Conservation (phyloP, 2,329 filamentous ascomycete species). For the Fusarium falciforme region DNA sequence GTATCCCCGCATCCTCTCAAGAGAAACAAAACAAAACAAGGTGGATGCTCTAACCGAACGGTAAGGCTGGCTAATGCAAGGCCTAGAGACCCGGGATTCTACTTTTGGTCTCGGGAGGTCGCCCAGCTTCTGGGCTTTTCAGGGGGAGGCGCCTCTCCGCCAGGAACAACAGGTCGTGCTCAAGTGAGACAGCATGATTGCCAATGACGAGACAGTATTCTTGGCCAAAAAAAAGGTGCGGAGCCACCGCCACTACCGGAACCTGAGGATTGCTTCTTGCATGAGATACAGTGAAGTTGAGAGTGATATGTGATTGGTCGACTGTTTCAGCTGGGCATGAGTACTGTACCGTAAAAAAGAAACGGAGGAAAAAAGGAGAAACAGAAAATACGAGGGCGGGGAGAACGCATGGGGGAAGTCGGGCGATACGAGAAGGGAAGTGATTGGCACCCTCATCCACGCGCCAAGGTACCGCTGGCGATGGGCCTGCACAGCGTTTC, state of each 20-base stretch:
- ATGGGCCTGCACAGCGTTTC: neutral
- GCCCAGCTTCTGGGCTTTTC: conserved; percentile 5
- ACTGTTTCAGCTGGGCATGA: neutral
- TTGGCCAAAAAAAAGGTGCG: neutral
- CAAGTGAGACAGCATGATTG: conserved; percentile 18
- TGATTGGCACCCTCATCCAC: conserved; percentile 33
- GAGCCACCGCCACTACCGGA: neutral
- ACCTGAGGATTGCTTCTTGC: neutral
- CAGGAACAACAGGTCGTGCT: neutral
- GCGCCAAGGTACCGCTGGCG: neutral
- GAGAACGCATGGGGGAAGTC: neutral
- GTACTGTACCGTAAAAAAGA: neutral
- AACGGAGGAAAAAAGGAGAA: neutral
- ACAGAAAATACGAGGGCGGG: conserved; percentile 22
- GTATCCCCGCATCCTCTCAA: neutral
- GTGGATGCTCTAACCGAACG: neutral
- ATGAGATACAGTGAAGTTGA: neutral
- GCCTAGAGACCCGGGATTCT: neutral
- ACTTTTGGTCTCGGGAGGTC: neutral
- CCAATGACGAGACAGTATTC: neutral
- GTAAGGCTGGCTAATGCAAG: conserved; percentile 38
- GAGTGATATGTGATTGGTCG: neutral
- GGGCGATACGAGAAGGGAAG: conserved; percentile 25
- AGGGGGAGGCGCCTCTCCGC: conserved; percentile 2
- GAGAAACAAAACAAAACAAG: neutral